Percentiles rank a stretch among this genome's conserved stretches.
phyloP scores from a whole-genome alignment of 768 basidiomycete species.

The Boletus vermiculosoides region DNA sequence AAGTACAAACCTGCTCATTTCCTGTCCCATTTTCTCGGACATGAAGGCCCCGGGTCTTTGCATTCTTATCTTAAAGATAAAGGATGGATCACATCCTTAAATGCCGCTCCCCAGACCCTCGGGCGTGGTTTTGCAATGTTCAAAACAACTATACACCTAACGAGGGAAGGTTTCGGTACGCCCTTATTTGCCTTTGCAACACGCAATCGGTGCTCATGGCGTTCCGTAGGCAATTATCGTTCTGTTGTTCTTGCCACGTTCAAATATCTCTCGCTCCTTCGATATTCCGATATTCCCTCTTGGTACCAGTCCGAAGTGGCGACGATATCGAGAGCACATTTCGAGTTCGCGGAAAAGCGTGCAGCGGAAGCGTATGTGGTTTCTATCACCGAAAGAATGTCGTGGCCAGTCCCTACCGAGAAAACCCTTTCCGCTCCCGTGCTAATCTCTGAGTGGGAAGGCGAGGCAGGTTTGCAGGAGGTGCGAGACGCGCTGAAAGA shows the following conservation, averaged over 20 bases:
- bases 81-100: slow-evolving; percentile 80
- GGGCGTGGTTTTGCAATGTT: slow-evolving; percentile 88
- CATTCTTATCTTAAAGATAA: slow-evolving; percentile 86
- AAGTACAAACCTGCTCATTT: slow-evolving; percentile 75
- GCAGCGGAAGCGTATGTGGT: slow-evolving; percentile 79
- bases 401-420: slow-evolving; percentile 79
- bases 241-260: slow-evolving; percentile 66
- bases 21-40: slow-evolving; percentile 80
- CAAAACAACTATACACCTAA: slow-evolving; percentile 78
- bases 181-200: neutral
- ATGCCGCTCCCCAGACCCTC: slow-evolving; percentile 64
- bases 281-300: slow-evolving; percentile 55
- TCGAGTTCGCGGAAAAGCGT: slow-evolving; percentile 85
- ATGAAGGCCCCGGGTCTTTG: slow-evolving; percentile 91
- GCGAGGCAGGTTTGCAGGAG: slow-evolving; percentile 45
- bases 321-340: slow-evolving; percentile 67
- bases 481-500: slow-evolving; percentile 60
- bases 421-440: slow-evolving; percentile 69
- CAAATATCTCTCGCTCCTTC: slow-evolving; percentile 75
- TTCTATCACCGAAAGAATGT: slow-evolving; percentile 70
- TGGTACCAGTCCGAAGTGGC: slow-evolving; percentile 78
- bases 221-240: slow-evolving; percentile 59
- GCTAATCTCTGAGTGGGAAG: slow-evolving; percentile 73
- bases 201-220: slow-evolving; percentile 2
- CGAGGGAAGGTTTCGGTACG: slow-evolving; percentile 83